phyloP scores from a whole-genome alignment of 176 grass and related monocot species.

The Carex kokanica region DNA sequence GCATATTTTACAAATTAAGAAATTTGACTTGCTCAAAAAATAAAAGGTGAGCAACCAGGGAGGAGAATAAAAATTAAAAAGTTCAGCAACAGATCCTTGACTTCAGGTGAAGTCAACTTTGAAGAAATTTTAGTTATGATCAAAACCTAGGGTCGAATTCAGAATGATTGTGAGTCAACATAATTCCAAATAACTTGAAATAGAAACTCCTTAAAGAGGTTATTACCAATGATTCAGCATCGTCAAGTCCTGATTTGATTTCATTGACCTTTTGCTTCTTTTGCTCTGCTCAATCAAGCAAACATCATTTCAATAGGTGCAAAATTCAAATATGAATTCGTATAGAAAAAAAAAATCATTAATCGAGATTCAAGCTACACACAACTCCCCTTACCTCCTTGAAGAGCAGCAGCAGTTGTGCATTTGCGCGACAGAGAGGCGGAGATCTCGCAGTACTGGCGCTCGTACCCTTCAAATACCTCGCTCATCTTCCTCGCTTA shows the following conservation, averaged over 20 bases:
- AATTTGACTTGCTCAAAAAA: not conserved
- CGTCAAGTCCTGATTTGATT: slow-evolving; percentile 77
- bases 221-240: slow-evolving; percentile 66
- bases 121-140: slow-evolving; percentile 1
- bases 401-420: slow-evolving; percentile 45
- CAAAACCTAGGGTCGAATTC: not conserved
- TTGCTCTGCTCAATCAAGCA: slow-evolving; percentile 46
- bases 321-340: not conserved
- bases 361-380: not conserved
- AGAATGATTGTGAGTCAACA: not conserved
- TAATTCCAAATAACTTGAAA: not conserved
- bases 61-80: not conserved
- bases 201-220: not conserved
- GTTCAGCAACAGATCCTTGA: not conserved
- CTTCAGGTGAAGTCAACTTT: not conserved
- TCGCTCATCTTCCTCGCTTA: slow-evolving; percentile 49
- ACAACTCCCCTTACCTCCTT: slow-evolving; percentile 46
- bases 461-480: slow-evolving; percentile 75
- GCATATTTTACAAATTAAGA: not conserved
- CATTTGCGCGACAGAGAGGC: slow-evolving; percentile 71
- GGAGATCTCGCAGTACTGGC: slow-evolving; percentile 85
- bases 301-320: not conserved
- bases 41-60: not conserved
- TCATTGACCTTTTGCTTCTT: slow-evolving; percentile 77
- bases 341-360: not conserved